Percentiles rank a stretch among this genome's conserved stretches.
phyloP scores from a whole-genome alignment of 2,329 filamentous ascomycete genomes.

The Beauveria sp. region DNA sequence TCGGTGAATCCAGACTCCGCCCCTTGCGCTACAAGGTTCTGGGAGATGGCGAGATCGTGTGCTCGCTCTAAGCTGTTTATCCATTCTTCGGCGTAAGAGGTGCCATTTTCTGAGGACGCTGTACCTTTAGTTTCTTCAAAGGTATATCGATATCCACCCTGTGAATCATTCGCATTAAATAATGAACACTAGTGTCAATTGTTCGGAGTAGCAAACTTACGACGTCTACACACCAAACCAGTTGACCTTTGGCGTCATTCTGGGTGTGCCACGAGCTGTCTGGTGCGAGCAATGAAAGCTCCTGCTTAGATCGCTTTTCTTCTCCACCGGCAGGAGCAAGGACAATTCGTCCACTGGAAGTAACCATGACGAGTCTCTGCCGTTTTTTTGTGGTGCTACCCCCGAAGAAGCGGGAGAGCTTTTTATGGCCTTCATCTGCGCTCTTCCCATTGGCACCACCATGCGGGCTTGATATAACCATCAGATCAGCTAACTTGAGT shows the following conservation, averaged over 20 bases:
- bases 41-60: constrained; percentile 72
- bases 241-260: constrained; percentile 78
- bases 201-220: constrained; percentile 49
- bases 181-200: too few species aligned
- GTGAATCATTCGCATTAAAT: constrained; percentile 23
- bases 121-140: constrained; percentile 86
- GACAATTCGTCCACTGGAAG: constrained; percentile 81
- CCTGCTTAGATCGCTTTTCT: constrained; percentile 90
- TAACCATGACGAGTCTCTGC: constrained; percentile 90
- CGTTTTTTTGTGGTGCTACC: constrained; percentile 87
- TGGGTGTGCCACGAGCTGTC: constrained; percentile 75
- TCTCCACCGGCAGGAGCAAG: constrained; percentile 87
- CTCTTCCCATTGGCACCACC: constrained; percentile 67
- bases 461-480: constrained; percentile 72
- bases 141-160: constrained; percentile 84
- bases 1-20: constrained; percentile 61
- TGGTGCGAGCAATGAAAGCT: constrained; percentile 72
- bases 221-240: constrained; percentile 85
- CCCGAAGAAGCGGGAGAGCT: constrained; percentile 88
- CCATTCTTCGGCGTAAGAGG: constrained; percentile 80
- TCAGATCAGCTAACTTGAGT: constrained; percentile 82
- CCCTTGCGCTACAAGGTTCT: constrained; percentile 60
- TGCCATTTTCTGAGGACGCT: constrained; percentile 48
- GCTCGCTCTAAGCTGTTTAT: constrained; percentile 81
- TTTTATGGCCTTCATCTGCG: constrained; percentile 70